phyloP scores from a whole-genome alignment of 2,329 filamentous ascomycete species.

The Geosmithia putterillii region DNA sequence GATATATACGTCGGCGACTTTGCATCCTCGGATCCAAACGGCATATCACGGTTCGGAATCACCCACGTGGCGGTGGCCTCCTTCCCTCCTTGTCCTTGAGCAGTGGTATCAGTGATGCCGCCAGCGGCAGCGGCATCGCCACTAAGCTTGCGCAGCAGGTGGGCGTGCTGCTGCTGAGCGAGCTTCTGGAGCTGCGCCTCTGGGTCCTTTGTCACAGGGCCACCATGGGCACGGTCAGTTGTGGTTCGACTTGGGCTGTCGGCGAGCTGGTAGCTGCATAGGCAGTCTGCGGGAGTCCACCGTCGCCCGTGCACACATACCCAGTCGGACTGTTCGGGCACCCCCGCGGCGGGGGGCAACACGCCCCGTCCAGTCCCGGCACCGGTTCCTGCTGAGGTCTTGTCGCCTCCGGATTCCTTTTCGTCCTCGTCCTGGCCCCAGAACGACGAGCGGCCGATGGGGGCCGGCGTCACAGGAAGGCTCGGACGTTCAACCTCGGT shows the following conservation, averaged over 20 bases:
- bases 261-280: slow-evolving; percentile 42
- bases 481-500: slow-evolving; percentile 72
- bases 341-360: slow-evolving; percentile 67
- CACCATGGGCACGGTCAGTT: slow-evolving; percentile 32
- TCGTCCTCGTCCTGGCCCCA: slow-evolving; percentile 38
- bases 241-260: too few relatives aligned
- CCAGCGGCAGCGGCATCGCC: slow-evolving; percentile 11
- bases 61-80: slow-evolving; percentile 20
- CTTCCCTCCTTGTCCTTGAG: neutral
- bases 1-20: slow-evolving; percentile 7
- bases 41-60: slow-evolving; percentile 36
- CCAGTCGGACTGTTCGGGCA: slow-evolving; percentile 84
- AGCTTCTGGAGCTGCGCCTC: slow-evolving; percentile 57
- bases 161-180: slow-evolving; percentile 51
- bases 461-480: slow-evolving; percentile 81
- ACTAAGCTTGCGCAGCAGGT: slow-evolving; percentile 41
- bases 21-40: slow-evolving; percentile 37
- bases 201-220: slow-evolving; percentile 47
- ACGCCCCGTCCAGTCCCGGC: slow-evolving; percentile 19
- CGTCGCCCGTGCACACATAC: slow-evolving; percentile 59
- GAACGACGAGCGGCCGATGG: slow-evolving; percentile 55
- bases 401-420: neutral
- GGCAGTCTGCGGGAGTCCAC: slow-evolving; percentile 38
- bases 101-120: too few relatives aligned
- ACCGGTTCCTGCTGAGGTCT: slow-evolving; percentile 30